Evolutionary conservation across 169 alveolate species (phyloP).

Genomic region (Eimeria tenella): DNA sequence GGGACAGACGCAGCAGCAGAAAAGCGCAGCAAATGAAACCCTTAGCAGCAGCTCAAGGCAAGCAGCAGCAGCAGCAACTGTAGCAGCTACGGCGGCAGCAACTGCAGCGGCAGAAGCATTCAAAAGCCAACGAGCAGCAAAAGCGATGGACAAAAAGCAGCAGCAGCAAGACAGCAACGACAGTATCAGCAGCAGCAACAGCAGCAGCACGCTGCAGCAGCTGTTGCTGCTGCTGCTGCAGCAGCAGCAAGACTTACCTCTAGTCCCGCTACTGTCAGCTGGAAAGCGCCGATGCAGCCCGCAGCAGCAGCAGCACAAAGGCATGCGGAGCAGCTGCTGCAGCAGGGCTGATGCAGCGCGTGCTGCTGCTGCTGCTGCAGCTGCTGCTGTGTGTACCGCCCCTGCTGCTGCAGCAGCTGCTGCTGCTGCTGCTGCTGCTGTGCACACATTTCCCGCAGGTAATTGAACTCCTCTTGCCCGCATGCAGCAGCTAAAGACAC

Average conservation of each 20-base stretch:
- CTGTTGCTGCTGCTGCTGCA: neutral
- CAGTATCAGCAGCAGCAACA: neutral
- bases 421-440: constrained; percentile 52
- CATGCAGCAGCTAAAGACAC: neutral
- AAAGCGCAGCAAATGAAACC: no score
- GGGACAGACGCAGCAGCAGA: neutral
- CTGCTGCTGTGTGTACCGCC: neutral
- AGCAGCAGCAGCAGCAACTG: neutral
- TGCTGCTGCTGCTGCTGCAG: constrained; percentile 47
- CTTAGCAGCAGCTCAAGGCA: neutral
- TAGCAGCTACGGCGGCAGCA: neutral
- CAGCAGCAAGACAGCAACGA: neutral
- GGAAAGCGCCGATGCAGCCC: neutral
- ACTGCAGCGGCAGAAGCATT: neutral
- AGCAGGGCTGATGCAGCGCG: constrained; percentile 32
- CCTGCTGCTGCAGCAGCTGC: constrained; percentile 20
- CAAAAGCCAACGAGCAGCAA: neutral
- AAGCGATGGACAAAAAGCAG: neutral
- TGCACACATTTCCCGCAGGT: neutral
- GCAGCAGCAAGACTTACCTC: constrained; percentile 27
- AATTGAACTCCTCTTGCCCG: neutral
- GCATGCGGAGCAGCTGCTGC: constrained; percentile 50
- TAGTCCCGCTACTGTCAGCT: constrained; percentile 25
- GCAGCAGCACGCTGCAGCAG: neutral
- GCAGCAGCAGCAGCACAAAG: constrained; percentile 63